phyloP scores from a whole-genome alignment of 805 yeast species.

The Maudiozyma saulgeensis region DNA sequence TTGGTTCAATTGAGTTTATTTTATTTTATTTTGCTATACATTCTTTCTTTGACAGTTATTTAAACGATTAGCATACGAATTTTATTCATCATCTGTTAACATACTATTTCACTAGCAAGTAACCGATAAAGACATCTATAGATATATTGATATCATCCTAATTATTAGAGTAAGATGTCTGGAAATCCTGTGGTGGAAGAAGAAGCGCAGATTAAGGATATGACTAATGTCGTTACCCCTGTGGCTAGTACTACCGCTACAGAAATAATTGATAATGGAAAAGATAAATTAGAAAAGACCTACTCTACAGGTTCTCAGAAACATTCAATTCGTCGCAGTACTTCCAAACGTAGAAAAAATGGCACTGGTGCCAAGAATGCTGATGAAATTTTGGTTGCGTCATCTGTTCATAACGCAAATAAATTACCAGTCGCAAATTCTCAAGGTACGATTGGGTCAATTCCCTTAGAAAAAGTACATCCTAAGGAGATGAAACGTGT shows the following conservation, averaged over 20 bases:
- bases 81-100: no score
- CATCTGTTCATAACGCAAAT: constrained; percentile 12
- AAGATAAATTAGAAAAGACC: background rate
- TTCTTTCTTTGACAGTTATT: no score
- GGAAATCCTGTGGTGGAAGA: background rate
- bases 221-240: background rate
- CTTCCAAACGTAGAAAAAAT: background rate
- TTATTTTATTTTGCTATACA: no score
- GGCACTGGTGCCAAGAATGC: background rate
- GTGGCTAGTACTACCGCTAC: background rate
- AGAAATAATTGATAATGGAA: background rate
- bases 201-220: background rate
- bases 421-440: constrained; percentile 20
- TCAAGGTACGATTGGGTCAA: constrained; percentile 22
- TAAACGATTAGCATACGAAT: no score
- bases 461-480: constrained; percentile 24
- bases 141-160: no score
- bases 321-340: background rate
- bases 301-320: constrained; percentile 3
- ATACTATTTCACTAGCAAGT: no score
- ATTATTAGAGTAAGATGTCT: background rate
- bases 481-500: constrained; percentile 14
- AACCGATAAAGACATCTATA: no score
- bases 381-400: constrained; percentile 15
- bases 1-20: no score